Percentiles rank a stretch among this genome's conserved stretches.
phyloP scores from a whole-genome alignment of 2,329 filamentous ascomycete genomes.

The Dactylellina sp. region DNA sequence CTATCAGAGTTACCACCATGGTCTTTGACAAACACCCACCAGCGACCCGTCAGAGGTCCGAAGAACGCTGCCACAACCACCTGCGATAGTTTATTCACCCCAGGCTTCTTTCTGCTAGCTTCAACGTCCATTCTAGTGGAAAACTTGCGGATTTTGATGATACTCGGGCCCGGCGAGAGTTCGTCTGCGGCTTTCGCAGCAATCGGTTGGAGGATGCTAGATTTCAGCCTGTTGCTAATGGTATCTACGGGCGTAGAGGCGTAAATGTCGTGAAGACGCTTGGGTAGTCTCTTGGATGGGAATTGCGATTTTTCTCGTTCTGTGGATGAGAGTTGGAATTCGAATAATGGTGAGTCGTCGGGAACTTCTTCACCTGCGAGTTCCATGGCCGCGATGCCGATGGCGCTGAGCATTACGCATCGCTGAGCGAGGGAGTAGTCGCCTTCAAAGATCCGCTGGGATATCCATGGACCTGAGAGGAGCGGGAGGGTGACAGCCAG shows the following conservation, averaged over 20 bases:
- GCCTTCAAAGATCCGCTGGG: slow-evolving; percentile 86
- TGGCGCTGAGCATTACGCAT: slow-evolving; percentile 80
- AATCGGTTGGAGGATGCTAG: slow-evolving; percentile 81
- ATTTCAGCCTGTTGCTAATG: slow-evolving; percentile 76
- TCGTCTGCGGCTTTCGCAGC: slow-evolving; percentile 84
- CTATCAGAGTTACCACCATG: slow-evolving; percentile 71
- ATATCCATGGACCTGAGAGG: slow-evolving; percentile 84
- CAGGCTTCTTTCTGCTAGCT: slow-evolving; percentile 66
- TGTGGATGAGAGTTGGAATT: slow-evolving; percentile 65
- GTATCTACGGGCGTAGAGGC: slow-evolving; percentile 74
- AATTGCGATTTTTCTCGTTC: slow-evolving; percentile 70
- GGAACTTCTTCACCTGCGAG: slow-evolving; percentile 79
- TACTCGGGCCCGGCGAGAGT: slow-evolving; percentile 77
- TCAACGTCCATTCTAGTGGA: slow-evolving; percentile 79
- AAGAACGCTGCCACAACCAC: slow-evolving; percentile 83
- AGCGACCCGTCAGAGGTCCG: slow-evolving; percentile 83
- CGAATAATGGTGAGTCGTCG: slow-evolving; percentile 65
- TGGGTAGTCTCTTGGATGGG: slow-evolving; percentile 82
- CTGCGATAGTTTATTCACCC: slow-evolving; percentile 69
- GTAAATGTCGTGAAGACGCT: slow-evolving; percentile 76
- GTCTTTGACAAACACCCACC: slow-evolving; percentile 74
- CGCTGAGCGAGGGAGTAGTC: slow-evolving; percentile 91
- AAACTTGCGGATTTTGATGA: slow-evolving; percentile 90
- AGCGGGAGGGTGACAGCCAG: slow-evolving; percentile 80
- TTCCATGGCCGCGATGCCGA: slow-evolving; percentile 86